Base-by-base conservation (phyloP, 2,329 filamentous ascomycete genomes). In the Neofusicoccum laricinum region DNA sequence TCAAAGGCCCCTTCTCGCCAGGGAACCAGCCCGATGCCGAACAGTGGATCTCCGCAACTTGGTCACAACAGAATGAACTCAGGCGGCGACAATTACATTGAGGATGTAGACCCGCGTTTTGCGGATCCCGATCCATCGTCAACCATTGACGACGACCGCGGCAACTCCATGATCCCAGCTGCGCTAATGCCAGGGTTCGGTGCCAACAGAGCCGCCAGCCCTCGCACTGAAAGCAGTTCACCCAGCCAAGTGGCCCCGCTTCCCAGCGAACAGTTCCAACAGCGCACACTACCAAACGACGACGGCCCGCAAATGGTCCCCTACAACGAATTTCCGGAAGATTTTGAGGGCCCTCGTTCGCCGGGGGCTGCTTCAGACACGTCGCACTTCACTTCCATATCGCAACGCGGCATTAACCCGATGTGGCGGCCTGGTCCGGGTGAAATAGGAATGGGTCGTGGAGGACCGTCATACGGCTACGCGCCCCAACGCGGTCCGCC, bases 71-170 rank as follows among this genome's bases (percentile, higher is more conserved):
- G 66, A 32, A 51, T 45, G 45, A 46, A 45, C 17, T 61, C 63
- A 7, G 40, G 51, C 36, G 40, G 36, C 4, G 76, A 81, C 48
- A 79, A 85, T 67, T 98, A 98, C 78, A 96, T 96, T 73, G 95
- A 98, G 82, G 94, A 98, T 75, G 87, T 97, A 12, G 93, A 97
- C 69, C 93, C 94, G 49, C 90, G 88, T 64, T 98, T 97, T 72
- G 90, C 88, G 38, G 84, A 86, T 64, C 77, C 79, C 30, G 30
- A 59, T 2, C 58, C 58, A 14, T 21, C 58, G 8, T 32, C 58
- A 36, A 41, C 4, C 45, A 25, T 62, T 14, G 45, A 62, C 10
- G 41, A 17, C 5, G 49, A 38, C 38, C 49, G 49, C 19, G 19
- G 50, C 15, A 53, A 21, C 25, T 12, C 25, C 30, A 41, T 34